Percentiles rank a stretch among this genome's conserved stretches.
These are phyloP conservation scores for Cornus florida DNA, from an alignment of 148 eudicot genomes.

Conservation along the genomic window DNA sequence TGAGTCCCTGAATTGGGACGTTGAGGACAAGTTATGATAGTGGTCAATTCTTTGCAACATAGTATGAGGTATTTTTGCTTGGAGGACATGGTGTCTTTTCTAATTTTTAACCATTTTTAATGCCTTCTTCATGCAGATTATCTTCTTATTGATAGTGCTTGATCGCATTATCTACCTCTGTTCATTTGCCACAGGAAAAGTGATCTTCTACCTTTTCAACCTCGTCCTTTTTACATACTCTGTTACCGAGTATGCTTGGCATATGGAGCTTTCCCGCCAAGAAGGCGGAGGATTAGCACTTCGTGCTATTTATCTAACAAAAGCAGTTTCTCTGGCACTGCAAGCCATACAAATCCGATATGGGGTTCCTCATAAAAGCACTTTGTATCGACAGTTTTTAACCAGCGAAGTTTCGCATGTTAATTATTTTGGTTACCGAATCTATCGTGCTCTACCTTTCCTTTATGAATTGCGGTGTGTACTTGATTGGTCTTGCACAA, in stretches of 20 bases:
- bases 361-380: conserved; percentile 96
- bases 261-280: conserved; percentile 69
- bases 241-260: conserved; percentile 88
- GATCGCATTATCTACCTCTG: conserved; percentile 96
- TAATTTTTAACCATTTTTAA: conserved; percentile 11
- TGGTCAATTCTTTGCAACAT: neutral
- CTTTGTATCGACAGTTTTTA: conserved; percentile 90
- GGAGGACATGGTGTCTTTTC: neutral
- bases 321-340: conserved; percentile 86
- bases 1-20: no score
- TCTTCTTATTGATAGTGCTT: conserved; percentile 96
- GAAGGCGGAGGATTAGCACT: conserved; percentile 77
- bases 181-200: conserved; percentile 92
- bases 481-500: conserved; percentile 99
- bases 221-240: conserved; percentile 85
- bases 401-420: conserved; percentile 84
- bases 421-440: conserved; percentile 81
- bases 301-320: conserved; percentile 86
- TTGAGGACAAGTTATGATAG: neutral
- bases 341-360: conserved; percentile 97
- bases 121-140: conserved; percentile 61
- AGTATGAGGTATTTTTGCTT: neutral
- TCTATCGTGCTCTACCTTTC: conserved; percentile 96
- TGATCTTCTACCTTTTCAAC: conserved; percentile 85
- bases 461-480: conserved; percentile 96